phyloP scores from a whole-genome alignment of 1,139 yeast genomes.

The Geotrichum citri-aurantii region DNA sequence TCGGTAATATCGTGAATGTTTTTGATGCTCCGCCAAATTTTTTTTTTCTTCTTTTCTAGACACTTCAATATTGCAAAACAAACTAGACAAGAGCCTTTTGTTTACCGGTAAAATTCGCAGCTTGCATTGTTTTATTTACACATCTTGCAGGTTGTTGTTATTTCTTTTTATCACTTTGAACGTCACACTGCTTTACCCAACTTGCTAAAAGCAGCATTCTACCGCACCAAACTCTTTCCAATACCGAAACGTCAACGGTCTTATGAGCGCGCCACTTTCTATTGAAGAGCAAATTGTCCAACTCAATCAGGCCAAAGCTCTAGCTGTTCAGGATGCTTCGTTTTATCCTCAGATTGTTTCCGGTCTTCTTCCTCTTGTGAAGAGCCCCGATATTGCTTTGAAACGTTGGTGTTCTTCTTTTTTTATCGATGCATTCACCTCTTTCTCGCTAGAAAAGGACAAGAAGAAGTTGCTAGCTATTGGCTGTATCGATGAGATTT shows the following conservation, averaged over 20 bases:
- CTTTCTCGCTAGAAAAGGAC: constrained; percentile 28
- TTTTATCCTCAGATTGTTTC: constrained; percentile 36
- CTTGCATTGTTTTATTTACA: not conserved
- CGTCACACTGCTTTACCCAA: not conserved
- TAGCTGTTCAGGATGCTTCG: constrained; percentile 36
- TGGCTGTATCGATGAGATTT: constrained; percentile 33
- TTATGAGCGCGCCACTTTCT: constrained; percentile 19
- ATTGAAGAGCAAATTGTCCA: constrained; percentile 33
- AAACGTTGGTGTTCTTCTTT: constrained; percentile 39
- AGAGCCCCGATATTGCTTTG: constrained; percentile 32
- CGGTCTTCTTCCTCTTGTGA: constrained; percentile 37
- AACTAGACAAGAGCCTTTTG: not conserved
- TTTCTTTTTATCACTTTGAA: not conserved
- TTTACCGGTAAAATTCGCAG: not conserved
- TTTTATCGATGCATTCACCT: constrained; percentile 38
- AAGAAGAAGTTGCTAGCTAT: constrained; percentile 31
- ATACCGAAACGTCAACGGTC: not conserved
- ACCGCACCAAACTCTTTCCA: not conserved
- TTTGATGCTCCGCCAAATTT: not conserved
- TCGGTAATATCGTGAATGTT: not conserved
- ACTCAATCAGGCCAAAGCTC: constrained; percentile 35
- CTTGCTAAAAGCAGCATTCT: not conserved
- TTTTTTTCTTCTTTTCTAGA: not conserved
- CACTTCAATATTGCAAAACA: not conserved
- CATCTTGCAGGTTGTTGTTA: not conserved